Conservation (phyloP, 257 asterid genomes). For the Coffea canephora region DNA sequence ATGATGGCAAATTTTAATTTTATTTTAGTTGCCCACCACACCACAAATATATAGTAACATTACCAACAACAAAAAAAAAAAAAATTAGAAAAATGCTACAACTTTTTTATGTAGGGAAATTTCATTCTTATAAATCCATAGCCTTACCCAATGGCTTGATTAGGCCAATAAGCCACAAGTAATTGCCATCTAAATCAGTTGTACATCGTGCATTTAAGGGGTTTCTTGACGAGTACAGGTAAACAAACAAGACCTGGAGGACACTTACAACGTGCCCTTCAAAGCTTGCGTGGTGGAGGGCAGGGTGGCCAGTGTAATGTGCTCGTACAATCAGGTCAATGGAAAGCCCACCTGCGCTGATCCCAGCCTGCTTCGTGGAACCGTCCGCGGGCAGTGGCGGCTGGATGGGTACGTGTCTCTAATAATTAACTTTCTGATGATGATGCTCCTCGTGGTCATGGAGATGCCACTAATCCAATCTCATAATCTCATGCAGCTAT, state of each 20-base stretch:
- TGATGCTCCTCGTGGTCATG: background rate
- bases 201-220: background rate
- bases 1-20: too few relatives aligned
- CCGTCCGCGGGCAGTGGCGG: conserved; percentile 76
- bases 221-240: conserved; percentile 42
- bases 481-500: conserved; percentile 35
- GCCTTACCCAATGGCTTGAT: background rate
- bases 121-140: too few relatives aligned
- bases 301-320: conserved; percentile 89
- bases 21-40: too few relatives aligned
- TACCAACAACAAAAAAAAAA: too few relatives aligned
- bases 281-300: conserved; percentile 88
- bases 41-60: too few relatives aligned
- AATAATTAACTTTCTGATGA: background rate
- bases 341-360: conserved; percentile 98
- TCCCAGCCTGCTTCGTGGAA: conserved; percentile 64
- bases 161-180: background rate
- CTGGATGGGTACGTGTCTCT: conserved; percentile 59
- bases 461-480: too few relatives aligned
- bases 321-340: conserved; percentile 90
- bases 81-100: too few relatives aligned
- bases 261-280: conserved; percentile 90
- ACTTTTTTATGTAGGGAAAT: too few relatives aligned
- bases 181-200: background rate
- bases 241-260: conserved; percentile 82